Evolutionary conservation across 1,139 yeast genomes (phyloP).

Genomic region (Magnusiomyces sp.): DNA sequence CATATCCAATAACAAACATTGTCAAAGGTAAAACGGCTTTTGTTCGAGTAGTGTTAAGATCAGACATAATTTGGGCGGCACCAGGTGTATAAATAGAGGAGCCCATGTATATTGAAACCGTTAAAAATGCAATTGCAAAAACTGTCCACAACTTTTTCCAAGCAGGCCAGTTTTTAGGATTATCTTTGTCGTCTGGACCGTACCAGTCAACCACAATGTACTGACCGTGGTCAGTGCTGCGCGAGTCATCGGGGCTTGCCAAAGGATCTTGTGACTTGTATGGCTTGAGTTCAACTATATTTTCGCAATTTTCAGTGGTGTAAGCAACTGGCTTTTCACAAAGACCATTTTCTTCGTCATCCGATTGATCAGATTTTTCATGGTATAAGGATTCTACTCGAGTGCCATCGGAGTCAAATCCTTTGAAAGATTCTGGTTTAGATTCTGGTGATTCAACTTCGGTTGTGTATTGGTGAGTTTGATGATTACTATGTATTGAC

Average conservation of each 20-base stretch:
- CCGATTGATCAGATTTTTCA: background rate
- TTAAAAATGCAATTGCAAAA: constrained; percentile 38
- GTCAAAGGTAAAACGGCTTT: constrained; percentile 45
- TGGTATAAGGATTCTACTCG: constrained; percentile 11
- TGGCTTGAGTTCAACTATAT: background rate
- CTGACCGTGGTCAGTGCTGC: constrained; percentile 2
- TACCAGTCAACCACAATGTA: constrained; percentile 35
- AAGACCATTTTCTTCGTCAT: background rate
- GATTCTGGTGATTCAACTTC: background rate
- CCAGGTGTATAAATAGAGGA: constrained; percentile 58
- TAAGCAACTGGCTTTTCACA: constrained; percentile 1
- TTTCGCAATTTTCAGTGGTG: background rate
- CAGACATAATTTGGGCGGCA: constrained; percentile 34
- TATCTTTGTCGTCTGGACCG: constrained; percentile 46
- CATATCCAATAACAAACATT: constrained; percentile 50
- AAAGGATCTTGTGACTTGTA: constrained; percentile 1
- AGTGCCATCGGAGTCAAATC: background rate
- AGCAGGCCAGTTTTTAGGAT: constrained; percentile 50
- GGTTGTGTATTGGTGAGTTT: background rate
- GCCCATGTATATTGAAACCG: constrained; percentile 50
- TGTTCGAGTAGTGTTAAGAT: constrained; percentile 37
- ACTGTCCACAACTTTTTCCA: constrained; percentile 35
- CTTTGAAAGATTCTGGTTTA: background rate
- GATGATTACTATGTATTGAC: too few species aligned
- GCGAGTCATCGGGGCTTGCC: background rate